Evolutionary conservation across 2,329 filamentous ascomycete species (phyloP).

Genomic region (Paracoccidioides brasiliensis): DNA sequence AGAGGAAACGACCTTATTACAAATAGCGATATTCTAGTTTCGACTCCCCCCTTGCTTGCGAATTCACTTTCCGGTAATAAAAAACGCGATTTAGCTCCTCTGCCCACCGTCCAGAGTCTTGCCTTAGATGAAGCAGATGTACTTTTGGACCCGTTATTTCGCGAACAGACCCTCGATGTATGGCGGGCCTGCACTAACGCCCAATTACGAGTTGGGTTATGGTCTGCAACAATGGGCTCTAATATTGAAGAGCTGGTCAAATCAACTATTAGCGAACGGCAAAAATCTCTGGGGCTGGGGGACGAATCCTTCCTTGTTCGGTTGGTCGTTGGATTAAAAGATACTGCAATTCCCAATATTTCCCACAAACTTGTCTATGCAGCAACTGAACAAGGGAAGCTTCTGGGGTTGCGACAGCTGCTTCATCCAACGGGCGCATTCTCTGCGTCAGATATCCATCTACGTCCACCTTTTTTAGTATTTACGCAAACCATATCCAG

Average conservation of each 20-base stretch:
- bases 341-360: slow-evolving; percentile 87
- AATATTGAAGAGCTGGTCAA: slow-evolving; percentile 70
- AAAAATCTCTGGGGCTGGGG: slow-evolving; percentile 24
- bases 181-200: slow-evolving; percentile 66
- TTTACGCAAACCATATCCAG: slow-evolving; percentile 94
- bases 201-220: slow-evolving; percentile 63
- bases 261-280: slow-evolving; percentile 50
- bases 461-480: slow-evolving; percentile 82
- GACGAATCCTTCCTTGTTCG: slow-evolving; percentile 51
- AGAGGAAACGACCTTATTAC: slow-evolving; percentile 39
- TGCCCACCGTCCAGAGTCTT: slow-evolving; percentile 59
- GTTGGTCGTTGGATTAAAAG: slow-evolving; percentile 89
- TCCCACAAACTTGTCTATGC: slow-evolving; percentile 81
- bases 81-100: slow-evolving; percentile 33
- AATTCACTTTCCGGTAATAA: slow-evolving; percentile 50
- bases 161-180: slow-evolving; percentile 71
- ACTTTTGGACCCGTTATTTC: slow-evolving; percentile 79
- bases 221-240: slow-evolving; percentile 95
- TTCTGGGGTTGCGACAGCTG: slow-evolving; percentile 79
- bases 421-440: slow-evolving; percentile 58
- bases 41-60: slow-evolving; percentile 65
- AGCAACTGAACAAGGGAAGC: slow-evolving; percentile 84
- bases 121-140: slow-evolving; percentile 93
- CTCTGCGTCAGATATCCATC: slow-evolving; percentile 30
- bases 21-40: slow-evolving; percentile 67